Evolutionary conservation across 202 grass and related monocot species (phyloP), one percentile per base, ranked within the genome.

Genomic region (Digitaria exilis): DNA sequence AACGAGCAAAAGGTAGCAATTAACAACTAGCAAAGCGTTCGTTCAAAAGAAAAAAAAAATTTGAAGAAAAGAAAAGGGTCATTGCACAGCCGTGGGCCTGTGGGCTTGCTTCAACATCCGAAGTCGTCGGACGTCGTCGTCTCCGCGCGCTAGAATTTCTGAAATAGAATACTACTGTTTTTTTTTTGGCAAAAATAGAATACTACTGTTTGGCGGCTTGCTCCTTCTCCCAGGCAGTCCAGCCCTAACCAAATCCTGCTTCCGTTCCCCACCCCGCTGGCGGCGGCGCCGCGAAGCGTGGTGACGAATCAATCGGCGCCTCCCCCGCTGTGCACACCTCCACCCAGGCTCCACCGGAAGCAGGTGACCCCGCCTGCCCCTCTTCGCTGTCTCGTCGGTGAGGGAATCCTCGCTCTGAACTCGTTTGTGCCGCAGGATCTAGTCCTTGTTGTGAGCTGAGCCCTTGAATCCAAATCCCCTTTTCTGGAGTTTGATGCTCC

Each of bases 381-480:
- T 67, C 34, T n/a, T 67, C 64, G 18, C 9, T 39, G 17, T 37
- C 17, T 65, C 32, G 63, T 35, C 32, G 64, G 64, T 67, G n/a
- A 67, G 64, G 2, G 9, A 66, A 19, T 4, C 31, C 17, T 37
- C 9, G 7, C 62, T 65, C 41, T 19, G 26, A 19, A 1, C 31
- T 39, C 64, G 9, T 41, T 41, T 67, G 64, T n/a, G 18, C 32
- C 22, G 64, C 64, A 67, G 62, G 62, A 65, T 65, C 62, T 65
- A 32, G 16, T 35, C 62, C 17, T 35, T 35, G 29, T 16, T 65
- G 31, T 65, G 62, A 65, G 62, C 31, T 65, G 62, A 37, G 62
- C 3, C 7, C 31, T 35, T 18, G 30, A 65, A 65, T 35, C 31
- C 2, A 32, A 65, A 65, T 35, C 64, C 32, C 7, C 7, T 11